Evolutionary conservation across 305 asterid species (phyloP).

Genomic region (Caryopteris hybrid): DNA sequence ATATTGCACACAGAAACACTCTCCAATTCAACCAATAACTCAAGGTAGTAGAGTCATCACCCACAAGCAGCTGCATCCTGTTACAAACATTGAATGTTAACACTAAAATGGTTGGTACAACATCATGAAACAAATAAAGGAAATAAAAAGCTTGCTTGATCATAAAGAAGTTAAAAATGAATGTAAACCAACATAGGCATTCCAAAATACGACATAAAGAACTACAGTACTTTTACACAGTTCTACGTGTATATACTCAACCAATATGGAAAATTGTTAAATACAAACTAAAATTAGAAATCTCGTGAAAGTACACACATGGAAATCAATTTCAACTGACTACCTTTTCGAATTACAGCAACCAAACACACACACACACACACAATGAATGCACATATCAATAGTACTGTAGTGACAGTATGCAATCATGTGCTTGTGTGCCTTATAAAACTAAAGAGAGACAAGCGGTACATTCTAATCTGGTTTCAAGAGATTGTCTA

Average conservation of each 20-base stretch:
- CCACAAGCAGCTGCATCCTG: conserved; percentile 65
- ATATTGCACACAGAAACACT: conserved; percentile 59
- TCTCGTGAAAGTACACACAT: background rate
- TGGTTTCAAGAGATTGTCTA: background rate
- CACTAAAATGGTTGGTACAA: conserved; percentile 3
- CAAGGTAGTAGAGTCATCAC: conserved; percentile 51
- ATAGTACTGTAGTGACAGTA: background rate
- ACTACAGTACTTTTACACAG: background rate
- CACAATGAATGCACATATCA: too few species aligned
- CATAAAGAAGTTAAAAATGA: background rate
- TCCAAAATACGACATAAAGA: background rate
- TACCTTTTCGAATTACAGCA: background rate
- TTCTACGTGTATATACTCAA: background rate
- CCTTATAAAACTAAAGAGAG: background rate
- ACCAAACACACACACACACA: background rate
- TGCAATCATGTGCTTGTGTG: background rate
- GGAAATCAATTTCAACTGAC: background rate
- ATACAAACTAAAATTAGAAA: background rate
- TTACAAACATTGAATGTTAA: conserved; percentile 18
- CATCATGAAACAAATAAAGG: background rate
- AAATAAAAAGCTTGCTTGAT: background rate
- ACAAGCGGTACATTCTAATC: background rate
- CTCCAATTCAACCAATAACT: conserved; percentile 92
- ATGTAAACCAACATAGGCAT: background rate
- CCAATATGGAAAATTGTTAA: background rate